These are phyloP conservation scores for Aspergillus fischeri DNA, from an alignment of 2,329 filamentous ascomycete species.

Conservation along the genomic window DNA sequence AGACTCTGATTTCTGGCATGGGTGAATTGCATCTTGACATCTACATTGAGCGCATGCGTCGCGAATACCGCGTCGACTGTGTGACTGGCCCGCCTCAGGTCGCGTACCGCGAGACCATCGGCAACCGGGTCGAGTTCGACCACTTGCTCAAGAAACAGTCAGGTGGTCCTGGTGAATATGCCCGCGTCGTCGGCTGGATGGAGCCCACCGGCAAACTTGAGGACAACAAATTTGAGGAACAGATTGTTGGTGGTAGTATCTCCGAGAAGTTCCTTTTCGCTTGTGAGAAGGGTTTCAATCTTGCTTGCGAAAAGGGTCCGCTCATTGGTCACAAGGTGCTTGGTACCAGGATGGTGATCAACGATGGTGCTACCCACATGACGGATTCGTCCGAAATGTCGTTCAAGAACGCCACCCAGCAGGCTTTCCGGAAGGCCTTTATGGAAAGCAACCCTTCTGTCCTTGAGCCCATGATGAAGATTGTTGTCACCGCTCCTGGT, in stretches of 20 bases:
- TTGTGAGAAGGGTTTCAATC: slow-evolving; percentile 90
- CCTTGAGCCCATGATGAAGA: slow-evolving; percentile 97
- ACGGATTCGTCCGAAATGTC: slow-evolving; percentile 97
- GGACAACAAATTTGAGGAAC: slow-evolving; percentile 78
- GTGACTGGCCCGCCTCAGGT: slow-evolving; percentile 95
- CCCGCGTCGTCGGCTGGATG: slow-evolving; percentile 85
- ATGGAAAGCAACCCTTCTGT: slow-evolving; percentile 73
- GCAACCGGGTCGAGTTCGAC: slow-evolving; percentile 75
- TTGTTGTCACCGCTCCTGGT: slow-evolving; percentile 87
- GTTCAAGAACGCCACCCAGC: slow-evolving; percentile 90
- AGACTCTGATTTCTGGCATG: slow-evolving; percentile 98
- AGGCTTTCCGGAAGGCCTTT: slow-evolving; percentile 96
- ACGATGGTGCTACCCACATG: slow-evolving; percentile 94
- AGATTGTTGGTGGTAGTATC: slow-evolving; percentile 84
- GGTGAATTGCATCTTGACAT: slow-evolving; percentile 95
- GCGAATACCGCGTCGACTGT: slow-evolving; percentile 96
- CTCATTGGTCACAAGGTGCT: slow-evolving; percentile 91
- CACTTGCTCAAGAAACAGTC: slow-evolving; percentile 93
- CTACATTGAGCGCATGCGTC: slow-evolving; percentile 92
- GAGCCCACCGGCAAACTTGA: slow-evolving; percentile 73
- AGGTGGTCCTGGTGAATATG: slow-evolving; percentile 92
- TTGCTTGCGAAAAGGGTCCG: slow-evolving; percentile 78
- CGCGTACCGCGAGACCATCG: slow-evolving; percentile 92
- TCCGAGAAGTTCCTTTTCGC: slow-evolving; percentile 93
- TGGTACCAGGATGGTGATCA: slow-evolving; percentile 84